Evolutionary conservation across 2,329 filamentous ascomycete species (phyloP).

Genomic region (Diaporthe destruens): DNA sequence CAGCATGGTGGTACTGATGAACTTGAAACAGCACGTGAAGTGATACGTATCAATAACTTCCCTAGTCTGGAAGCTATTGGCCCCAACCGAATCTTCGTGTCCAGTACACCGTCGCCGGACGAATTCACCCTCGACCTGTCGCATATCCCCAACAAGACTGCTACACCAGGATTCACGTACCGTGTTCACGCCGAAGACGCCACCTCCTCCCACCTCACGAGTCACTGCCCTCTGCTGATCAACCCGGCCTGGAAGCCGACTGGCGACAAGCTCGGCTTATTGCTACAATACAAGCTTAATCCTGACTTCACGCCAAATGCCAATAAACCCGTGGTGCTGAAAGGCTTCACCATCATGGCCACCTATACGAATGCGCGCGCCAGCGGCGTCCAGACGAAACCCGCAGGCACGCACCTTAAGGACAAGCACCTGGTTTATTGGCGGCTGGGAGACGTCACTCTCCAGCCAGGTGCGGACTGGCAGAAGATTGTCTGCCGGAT

Average conservation of each 20-base stretch:
- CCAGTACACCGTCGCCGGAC: conserved; percentile 75
- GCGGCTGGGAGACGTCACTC: conserved; percentile 81
- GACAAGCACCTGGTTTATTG: conserved; percentile 85
- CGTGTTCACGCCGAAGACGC: conserved; percentile 79
- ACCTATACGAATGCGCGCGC: conserved; percentile 77
- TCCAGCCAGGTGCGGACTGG: conserved; percentile 63
- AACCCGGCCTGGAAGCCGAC: conserved; percentile 86
- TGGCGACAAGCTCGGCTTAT: conserved; percentile 85
- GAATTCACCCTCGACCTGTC: conserved; percentile 83
- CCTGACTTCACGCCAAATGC: conserved; percentile 67
- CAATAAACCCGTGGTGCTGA: conserved; percentile 59
- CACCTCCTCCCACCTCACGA: conserved; percentile 52
- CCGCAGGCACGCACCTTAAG: conserved; percentile 81
- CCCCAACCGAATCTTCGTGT: conserved; percentile 91
- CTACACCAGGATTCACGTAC: conserved; percentile 91
- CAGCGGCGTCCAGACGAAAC: conserved; percentile 80
- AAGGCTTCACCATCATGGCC: conserved; percentile 81
- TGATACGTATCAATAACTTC: conserved; percentile 89
- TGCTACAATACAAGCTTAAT: conserved; percentile 88
- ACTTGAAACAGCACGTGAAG: conserved; percentile 64
- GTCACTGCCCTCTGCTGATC: conserved; percentile 79
- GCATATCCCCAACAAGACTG: conserved; percentile 73
- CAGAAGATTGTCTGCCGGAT: conserved; percentile 89
- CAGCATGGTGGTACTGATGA: not conserved
- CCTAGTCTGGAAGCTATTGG: conserved; percentile 89